Evolutionary conservation across 2,329 filamentous ascomycete species (phyloP).

Genomic region (Remersonia thermophila): DNA sequence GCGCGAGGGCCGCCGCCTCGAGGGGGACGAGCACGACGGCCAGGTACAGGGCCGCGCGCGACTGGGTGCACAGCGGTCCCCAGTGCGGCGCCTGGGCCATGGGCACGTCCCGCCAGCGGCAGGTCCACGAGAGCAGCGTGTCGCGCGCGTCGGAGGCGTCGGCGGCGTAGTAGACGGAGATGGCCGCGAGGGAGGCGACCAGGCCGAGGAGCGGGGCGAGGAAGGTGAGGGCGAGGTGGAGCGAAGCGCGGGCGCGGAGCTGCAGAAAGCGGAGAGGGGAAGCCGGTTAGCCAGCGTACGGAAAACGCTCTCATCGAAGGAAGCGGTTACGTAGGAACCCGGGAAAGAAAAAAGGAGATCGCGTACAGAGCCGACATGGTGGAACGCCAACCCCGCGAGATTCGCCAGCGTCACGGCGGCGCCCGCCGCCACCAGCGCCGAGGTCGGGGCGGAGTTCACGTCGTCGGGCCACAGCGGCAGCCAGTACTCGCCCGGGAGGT

Average conservation of each 20-base stretch:
- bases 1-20: constrained; percentile 35
- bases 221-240: constrained; percentile 28
- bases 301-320: too few species aligned
- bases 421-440: constrained; percentile 41
- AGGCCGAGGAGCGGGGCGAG: constrained; percentile 31
- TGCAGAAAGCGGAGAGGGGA: constrained; percentile 13
- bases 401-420: constrained; percentile 37
- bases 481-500: constrained; percentile 32
- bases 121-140: constrained; percentile 50
- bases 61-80: constrained; percentile 43
- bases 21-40: constrained; percentile 45
- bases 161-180: constrained; percentile 45
- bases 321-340: too few species aligned
- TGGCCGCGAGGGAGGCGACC: constrained; percentile 37
- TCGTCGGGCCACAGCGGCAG: constrained; percentile 46
- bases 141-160: constrained; percentile 40
- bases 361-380: constrained; percentile 39
- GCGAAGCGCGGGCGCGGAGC: constrained; percentile 26
- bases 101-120: constrained; percentile 43
- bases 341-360: too few species aligned
- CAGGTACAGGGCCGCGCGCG: constrained; percentile 40
- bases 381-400: constrained; percentile 33
- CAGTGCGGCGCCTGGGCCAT: constrained; percentile 44
- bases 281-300: too few species aligned
- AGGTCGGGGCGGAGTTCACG: constrained; percentile 44